Evolutionary conservation across 106 monocot genomes (phyloP).

Genomic region (Acanthochlamys bracteata): DNA sequence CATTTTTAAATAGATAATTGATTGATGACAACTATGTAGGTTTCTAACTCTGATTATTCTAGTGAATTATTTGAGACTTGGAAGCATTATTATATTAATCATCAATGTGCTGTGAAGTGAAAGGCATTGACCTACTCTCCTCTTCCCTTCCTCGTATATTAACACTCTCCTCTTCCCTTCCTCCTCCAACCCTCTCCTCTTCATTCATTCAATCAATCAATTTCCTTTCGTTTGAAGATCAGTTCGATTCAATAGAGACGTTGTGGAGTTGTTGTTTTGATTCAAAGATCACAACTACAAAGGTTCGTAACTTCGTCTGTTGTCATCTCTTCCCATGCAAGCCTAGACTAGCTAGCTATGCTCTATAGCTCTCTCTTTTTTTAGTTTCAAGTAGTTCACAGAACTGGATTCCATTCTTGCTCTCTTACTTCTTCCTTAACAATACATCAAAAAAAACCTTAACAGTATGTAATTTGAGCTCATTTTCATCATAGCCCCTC

Average conservation of each 20-base stretch:
- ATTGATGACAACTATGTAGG: no score
- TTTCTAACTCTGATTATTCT: neutral
- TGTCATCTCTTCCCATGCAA: neutral
- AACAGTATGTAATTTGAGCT: slow-evolving; percentile 20
- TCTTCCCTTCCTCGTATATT: neutral
- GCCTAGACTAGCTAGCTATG: neutral
- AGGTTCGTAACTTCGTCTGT: neutral
- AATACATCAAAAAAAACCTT: slow-evolving; percentile 21
- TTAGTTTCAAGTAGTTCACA: neutral
- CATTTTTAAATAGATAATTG: no score
- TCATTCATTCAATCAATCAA: neutral
- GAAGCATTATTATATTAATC: neutral
- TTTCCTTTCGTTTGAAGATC: no score
- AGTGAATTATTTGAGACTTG: neutral
- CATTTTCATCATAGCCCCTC: neutral
- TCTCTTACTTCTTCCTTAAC: slow-evolving; percentile 11
- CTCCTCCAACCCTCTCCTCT: neutral
- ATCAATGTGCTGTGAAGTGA: neutral
- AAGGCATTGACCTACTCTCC: neutral
- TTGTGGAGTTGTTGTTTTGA: no score
- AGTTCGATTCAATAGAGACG: no score
- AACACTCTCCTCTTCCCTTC: neutral
- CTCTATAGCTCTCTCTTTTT: neutral
- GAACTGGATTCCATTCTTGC: slow-evolving; percentile 7
- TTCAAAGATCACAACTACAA: no score